Conservation (phyloP, 192 early-diverging fungal genomes). For the Coemansia sp. region DNA sequence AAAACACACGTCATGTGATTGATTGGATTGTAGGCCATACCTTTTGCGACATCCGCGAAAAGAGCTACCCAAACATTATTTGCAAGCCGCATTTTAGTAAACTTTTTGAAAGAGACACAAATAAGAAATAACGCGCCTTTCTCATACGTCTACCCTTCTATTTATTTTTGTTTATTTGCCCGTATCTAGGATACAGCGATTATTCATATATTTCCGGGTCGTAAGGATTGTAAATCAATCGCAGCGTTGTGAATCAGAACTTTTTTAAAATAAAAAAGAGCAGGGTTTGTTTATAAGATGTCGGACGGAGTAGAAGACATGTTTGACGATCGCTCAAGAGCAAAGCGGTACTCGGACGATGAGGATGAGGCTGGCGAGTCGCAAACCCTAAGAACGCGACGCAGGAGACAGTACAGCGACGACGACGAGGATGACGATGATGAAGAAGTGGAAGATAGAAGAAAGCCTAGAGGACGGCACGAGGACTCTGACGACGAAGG, state of each 20-base stretch:
- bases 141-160: not conserved
- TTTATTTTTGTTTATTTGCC: not conserved
- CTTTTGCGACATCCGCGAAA: no score
- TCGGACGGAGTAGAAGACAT: constrained; percentile 67
- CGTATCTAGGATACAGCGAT: not conserved
- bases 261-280: no score
- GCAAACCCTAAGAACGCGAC: constrained; percentile 13
- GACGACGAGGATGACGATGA: constrained; percentile 24
- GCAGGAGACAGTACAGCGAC: constrained; percentile 24
- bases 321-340: constrained; percentile 70
- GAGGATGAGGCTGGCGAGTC: constrained; percentile 12
- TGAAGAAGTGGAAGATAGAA: not conserved
- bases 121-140: no score
- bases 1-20: no score
- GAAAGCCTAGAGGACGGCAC: no score
- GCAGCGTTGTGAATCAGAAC: no score
- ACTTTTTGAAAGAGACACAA: no score
- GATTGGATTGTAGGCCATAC: no score
- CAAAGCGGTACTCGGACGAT: constrained; percentile 48
- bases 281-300: constrained; percentile 18
- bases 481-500: constrained; percentile 16
- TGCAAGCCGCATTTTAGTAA: no score
- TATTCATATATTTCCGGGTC: no score
- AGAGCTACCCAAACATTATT: no score
- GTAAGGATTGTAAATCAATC: no score